Percentiles rank a stretch among this genome's conserved stretches.
Evolutionary conservation across 2,329 filamentous ascomycete species (phyloP).

Genomic region (Fusarium pseudograminearum): DNA sequence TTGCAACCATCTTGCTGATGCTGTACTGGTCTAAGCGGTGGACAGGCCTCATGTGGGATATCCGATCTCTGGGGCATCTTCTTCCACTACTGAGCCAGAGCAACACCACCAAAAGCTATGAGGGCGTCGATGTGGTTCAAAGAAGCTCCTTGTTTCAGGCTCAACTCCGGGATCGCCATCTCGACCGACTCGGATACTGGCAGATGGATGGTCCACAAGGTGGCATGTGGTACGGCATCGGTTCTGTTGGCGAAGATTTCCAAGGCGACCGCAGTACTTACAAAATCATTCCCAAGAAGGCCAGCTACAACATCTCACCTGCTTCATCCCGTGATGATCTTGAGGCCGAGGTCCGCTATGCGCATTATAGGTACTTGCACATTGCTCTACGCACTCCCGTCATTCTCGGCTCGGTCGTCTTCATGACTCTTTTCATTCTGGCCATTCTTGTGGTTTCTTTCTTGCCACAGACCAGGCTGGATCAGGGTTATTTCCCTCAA

Average conservation of each 20-base stretch:
- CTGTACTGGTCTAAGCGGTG: constrained; percentile 72
- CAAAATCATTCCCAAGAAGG: constrained; percentile 46
- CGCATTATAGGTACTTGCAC: constrained; percentile 73
- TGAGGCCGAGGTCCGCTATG: constrained; percentile 45
- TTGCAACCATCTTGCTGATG: constrained; percentile 66
- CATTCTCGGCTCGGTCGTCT: constrained; percentile 74
- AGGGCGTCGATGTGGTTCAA: constrained; percentile 70
- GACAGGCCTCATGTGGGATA: constrained; percentile 88
- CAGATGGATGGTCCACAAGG: constrained; percentile 72
- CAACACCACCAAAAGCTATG: constrained; percentile 80
- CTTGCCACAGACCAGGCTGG: constrained; percentile 73
- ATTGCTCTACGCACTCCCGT: constrained; percentile 78
- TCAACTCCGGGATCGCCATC: constrained; percentile 66
- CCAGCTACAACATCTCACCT: constrained; percentile 50
- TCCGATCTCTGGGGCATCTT: constrained; percentile 83
- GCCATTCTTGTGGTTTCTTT: constrained; percentile 85
- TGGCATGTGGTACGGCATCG: constrained; percentile 83
- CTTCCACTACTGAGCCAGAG: constrained; percentile 82
- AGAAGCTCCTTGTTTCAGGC: constrained; percentile 64
- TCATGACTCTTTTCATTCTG: constrained; percentile 70
- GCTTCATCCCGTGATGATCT: constrained; percentile 49
- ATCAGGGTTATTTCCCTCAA: constrained; percentile 77
- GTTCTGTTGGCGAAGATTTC: constrained; percentile 58
- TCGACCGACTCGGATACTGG: constrained; percentile 89
- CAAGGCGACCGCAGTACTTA: constrained; percentile 42